Base-by-base conservation (phyloP, 2,329 filamentous ascomycete genomes). In the Dactylellina drechsleri region DNA sequence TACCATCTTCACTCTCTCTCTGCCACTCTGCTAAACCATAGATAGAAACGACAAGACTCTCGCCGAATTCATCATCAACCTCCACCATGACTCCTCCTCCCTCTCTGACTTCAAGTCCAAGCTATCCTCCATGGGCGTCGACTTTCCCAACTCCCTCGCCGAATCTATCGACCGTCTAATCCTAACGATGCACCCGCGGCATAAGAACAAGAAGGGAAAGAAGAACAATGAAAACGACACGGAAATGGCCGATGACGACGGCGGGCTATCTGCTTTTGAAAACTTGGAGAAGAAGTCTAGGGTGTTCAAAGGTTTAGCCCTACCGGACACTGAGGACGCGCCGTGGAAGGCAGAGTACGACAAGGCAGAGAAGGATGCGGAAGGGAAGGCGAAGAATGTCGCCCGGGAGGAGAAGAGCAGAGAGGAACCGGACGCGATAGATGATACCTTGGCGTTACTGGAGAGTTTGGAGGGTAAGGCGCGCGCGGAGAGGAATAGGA, bases 51-150 rank as follows among this genome's bases (percentile, higher is more conserved):
- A 99, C 83, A 97, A 96, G 83, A 97, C 92, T 4, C 88, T 99
- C 26, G 93, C 95, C 79, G 95, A 99, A 83, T 99, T 97, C 81
- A 89, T 99, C 80, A 97, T 99, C 80, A 91, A 91, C 76, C 91
- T 97, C 81, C 92, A 96, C 79, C 83, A 90, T 81, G 88, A 93
- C 86, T 91, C 89, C 84, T 86, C 85, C 60, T 87, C 86, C 28
- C 85, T 92, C 67, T 82, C 86, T 61, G 89, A 91, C 28, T 99
- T 98, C 84, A 91, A 91, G 83, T 84, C 85, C 78, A 88, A 88
- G 80, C 86, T 98, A 78, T 87, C 90, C 78, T 87, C 86, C 31
- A 89, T 96, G 82, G 92, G 91, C 66, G 92, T 90, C 77, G 93
- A 90, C 50, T 96, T 97, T 77, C 92, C 93, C 0, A 86, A 88